Conservation (phyloP, 2,329 filamentous ascomycete species). For the Pestalotiopsis sp. region DNA sequence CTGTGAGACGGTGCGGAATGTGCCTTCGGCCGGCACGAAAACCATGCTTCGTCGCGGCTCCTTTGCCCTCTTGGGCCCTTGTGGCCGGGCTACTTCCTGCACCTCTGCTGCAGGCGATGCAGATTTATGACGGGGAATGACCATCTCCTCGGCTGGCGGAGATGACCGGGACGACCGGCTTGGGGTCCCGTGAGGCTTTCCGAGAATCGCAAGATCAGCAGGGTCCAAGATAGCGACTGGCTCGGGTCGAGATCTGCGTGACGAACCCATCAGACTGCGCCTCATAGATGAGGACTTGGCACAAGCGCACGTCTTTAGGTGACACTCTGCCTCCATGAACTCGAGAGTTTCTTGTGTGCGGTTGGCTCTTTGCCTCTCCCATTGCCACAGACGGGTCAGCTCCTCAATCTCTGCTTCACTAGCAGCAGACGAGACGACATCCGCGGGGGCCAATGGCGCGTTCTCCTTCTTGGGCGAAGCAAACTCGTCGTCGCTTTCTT, state of each 20-base stretch:
- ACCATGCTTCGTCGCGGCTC: constrained; percentile 52
- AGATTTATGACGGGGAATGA: constrained; percentile 5
- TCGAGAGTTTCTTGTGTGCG: constrained; percentile 72
- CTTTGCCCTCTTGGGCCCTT: constrained; percentile 32
- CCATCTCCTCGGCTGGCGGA: constrained; percentile 20
- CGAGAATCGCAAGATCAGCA: constrained; percentile 43
- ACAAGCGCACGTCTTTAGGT: constrained; percentile 66
- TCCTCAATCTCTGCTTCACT: constrained; percentile 62
- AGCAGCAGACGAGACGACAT: constrained; percentile 54
- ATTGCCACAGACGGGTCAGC: constrained; percentile 51
- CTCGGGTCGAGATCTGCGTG: constrained; percentile 36
- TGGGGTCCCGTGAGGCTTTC: constrained; percentile 28
- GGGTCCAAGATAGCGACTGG: constrained; percentile 39
- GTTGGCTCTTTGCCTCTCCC: constrained; percentile 63
- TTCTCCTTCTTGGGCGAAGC: constrained; percentile 59
- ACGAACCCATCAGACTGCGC: constrained; percentile 22
- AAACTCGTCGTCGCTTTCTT: constrained; percentile 59
- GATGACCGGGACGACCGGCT: constrained; percentile 27
- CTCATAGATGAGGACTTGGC: constrained; percentile 38
- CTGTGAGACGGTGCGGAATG: constrained; percentile 61
- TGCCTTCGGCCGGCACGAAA: constrained; percentile 62
- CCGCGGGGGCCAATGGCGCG: constrained; percentile 46
- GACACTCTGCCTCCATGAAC: constrained; percentile 74
- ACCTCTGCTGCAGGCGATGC: constrained; percentile 30
- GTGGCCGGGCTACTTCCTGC: constrained; percentile 18